Evolutionary conservation across 345 rosid genomes (phyloP).

Genomic region (Eucalyptus dawsonii): DNA sequence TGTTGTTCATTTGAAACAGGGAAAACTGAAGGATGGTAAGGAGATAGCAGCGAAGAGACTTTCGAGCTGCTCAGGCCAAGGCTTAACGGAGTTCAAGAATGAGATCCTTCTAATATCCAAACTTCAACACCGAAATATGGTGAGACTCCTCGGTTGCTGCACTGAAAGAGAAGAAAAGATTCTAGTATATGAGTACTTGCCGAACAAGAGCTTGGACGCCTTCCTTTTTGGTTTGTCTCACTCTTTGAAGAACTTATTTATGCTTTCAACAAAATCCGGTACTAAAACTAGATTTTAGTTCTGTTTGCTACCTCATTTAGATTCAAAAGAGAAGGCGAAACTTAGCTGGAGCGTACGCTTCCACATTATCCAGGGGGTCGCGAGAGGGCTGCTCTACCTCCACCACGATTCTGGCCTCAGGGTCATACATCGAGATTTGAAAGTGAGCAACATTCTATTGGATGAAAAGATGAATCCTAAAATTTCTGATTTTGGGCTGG

Average conservation of each 20-base stretch:
- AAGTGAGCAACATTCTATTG: neutral
- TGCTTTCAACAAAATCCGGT: neutral
- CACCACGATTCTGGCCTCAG: no score
- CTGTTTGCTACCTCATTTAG: neutral
- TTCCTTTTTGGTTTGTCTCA: no score
- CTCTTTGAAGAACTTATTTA: neutral
- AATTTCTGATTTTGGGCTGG: neutral
- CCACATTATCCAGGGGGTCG: no score
- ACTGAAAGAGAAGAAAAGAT: neutral
- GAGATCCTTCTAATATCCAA: conserved; percentile 3
- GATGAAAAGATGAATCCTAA: neutral
- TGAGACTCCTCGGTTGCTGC: conserved; percentile 14
- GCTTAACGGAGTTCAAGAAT: conserved; percentile 3
- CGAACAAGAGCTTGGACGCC: no score
- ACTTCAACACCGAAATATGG: conserved; percentile 22
- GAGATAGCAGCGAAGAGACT: conserved; percentile 15
- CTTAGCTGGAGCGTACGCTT: no score
- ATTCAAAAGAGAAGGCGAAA: no score
- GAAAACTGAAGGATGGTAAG: neutral
- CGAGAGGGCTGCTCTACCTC: no score
- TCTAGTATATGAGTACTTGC: neutral
- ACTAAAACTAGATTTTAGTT: neutral
- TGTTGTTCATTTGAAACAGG: neutral
- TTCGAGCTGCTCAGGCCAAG: conserved; percentile 18
- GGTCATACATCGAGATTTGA: neutral